Conservation (phyloP, 2,329 filamentous ascomycete genomes). For the Proliferodiscus dingleyae region DNA sequence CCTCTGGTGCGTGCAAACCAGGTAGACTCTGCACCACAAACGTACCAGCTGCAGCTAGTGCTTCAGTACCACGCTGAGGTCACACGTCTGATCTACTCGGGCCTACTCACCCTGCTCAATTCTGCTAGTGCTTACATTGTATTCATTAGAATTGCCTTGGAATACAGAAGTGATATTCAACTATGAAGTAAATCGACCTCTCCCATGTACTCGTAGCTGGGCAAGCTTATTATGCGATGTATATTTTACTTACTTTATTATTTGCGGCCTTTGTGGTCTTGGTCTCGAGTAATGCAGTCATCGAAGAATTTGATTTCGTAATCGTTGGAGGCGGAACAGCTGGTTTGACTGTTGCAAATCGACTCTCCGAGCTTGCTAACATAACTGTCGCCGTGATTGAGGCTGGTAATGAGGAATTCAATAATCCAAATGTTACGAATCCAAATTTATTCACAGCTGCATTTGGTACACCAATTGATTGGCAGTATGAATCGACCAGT, state of each 20-base stretch:
- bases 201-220: background rate
- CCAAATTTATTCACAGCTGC: conserved; percentile 12
- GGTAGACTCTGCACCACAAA: too few relatives aligned
- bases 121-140: too few relatives aligned
- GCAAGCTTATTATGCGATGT: background rate
- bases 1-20: too few relatives aligned
- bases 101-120: too few relatives aligned
- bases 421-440: conserved; percentile 27
- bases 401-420: conserved; percentile 24
- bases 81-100: too few relatives aligned
- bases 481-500: conserved; percentile 35
- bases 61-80: too few relatives aligned
- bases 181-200: too few relatives aligned
- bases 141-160: too few relatives aligned
- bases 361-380: conserved; percentile 42
- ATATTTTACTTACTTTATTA: background rate
- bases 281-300: background rate
- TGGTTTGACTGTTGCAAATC: conserved; percentile 49
- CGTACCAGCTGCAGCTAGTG: too few relatives aligned
- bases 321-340: conserved; percentile 56
- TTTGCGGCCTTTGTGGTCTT: background rate
- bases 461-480: conserved; percentile 36
- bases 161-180: too few relatives aligned
- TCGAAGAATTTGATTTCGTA: conserved; percentile 47
- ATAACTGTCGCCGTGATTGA: conserved; percentile 39